Evolutionary conservation across 805 yeast genomes (phyloP).

Genomic region (Candida silvatica): DNA sequence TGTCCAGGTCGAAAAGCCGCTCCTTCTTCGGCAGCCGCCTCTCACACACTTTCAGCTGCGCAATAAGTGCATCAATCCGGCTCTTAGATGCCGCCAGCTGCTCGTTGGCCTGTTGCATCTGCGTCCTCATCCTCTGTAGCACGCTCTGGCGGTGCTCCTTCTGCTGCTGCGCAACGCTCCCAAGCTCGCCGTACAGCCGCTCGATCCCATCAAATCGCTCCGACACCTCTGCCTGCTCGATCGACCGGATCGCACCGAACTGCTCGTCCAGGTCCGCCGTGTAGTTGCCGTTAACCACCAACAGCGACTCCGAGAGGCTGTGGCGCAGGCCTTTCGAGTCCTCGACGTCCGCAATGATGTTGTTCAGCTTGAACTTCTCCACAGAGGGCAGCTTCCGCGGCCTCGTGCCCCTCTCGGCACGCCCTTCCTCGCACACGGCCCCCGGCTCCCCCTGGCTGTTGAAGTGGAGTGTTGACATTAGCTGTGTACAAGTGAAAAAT

Average conservation of each 20-base stretch:
- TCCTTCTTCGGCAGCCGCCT: slow-evolving; percentile 26
- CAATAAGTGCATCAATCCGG: slow-evolving; percentile 17
- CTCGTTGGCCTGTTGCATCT: slow-evolving; percentile 3
- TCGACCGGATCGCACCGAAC: slow-evolving; percentile 12
- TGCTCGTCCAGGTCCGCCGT: slow-evolving; percentile 23
- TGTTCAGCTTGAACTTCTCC: slow-evolving; percentile 19
- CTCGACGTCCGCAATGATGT: slow-evolving; percentile 16
- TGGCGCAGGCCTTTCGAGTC: slow-evolving; percentile 13
- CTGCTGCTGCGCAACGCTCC: slow-evolving; percentile 14
- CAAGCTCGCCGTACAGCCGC: slow-evolving; percentile 5
- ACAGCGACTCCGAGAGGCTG: slow-evolving; percentile 16
- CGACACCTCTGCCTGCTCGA: slow-evolving; percentile 17
- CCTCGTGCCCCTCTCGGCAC: too few species aligned
- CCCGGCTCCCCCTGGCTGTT: too few species aligned
- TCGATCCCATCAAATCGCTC: slow-evolving; percentile 11
- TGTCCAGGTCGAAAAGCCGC: slow-evolving; percentile 25
- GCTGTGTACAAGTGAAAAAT: too few species aligned
- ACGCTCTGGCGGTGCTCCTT: slow-evolving; percentile 21
- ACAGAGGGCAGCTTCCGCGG: slow-evolving; percentile 17
- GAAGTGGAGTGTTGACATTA: too few species aligned
- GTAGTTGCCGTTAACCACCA: slow-evolving; percentile 14
- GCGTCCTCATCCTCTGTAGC: slow-evolving; percentile 23
- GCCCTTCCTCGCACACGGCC: too few species aligned
- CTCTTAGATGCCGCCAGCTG: slow-evolving; percentile 6
- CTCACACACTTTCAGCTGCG: slow-evolving; percentile 27